phyloP scores from a whole-genome alignment of 1,284 basidiomycete genomes.

The Cryptococcus sp. region DNA sequence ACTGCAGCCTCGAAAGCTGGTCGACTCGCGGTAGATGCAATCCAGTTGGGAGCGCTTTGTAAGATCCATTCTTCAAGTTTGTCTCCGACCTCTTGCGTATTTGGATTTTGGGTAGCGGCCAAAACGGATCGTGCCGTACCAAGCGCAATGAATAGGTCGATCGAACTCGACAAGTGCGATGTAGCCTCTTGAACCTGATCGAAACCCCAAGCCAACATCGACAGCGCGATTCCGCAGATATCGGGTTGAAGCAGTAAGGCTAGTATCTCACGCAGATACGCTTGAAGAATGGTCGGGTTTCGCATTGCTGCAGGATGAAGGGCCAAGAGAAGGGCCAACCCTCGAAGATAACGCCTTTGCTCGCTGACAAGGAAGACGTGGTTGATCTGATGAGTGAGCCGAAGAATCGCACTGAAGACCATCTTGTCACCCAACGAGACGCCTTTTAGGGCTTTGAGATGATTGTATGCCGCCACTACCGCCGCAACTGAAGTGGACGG shows the following conservation, averaged over 20 bases:
- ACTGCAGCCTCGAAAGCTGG: constrained; percentile 24
- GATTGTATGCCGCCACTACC: constrained; percentile 15
- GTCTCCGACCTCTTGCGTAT: constrained; percentile 4
- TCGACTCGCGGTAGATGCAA: neutral
- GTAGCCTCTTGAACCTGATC: constrained; percentile 34
- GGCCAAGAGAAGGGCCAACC: constrained; percentile 71
- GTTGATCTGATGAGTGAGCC: constrained; percentile 69
- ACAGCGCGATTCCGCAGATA: constrained; percentile 67
- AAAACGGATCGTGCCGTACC: constrained; percentile 14
- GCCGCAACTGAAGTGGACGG: constrained; percentile 5
- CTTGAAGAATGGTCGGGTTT: constrained; percentile 62
- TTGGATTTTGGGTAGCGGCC: neutral
- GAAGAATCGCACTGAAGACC: constrained; percentile 74
- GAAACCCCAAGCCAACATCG: constrained; percentile 76
- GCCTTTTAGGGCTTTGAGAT: constrained; percentile 11
- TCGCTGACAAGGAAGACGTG: constrained; percentile 78
- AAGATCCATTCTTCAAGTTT: constrained; percentile 26
- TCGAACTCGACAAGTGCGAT: constrained; percentile 11
- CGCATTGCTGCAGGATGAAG: constrained; percentile 61
- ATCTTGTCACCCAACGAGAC: constrained; percentile 51
- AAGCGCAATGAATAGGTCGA: constrained; percentile 34
- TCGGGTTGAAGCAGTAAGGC: constrained; percentile 69
- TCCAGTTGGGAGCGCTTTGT: constrained; percentile 16
- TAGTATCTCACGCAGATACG: constrained; percentile 68
- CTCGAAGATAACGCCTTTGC: constrained; percentile 74